Conservation (phyloP, 208 protist species). For the Trypanosoma rangeli region DNA sequence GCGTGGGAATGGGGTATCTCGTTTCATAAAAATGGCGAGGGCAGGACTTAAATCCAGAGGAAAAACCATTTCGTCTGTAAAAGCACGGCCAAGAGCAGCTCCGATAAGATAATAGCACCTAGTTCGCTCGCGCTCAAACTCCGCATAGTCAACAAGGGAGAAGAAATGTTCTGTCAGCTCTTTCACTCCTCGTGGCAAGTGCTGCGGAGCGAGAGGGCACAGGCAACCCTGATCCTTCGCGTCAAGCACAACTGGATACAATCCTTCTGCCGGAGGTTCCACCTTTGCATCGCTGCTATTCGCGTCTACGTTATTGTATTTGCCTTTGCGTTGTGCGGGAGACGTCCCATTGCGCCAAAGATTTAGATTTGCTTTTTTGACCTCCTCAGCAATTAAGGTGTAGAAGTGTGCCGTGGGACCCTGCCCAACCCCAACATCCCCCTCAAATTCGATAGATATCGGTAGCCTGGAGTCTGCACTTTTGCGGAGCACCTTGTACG, state of each 20-base stretch:
- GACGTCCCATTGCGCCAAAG: constrained; percentile 55
- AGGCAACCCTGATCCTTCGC: background rate
- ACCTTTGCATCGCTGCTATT: constrained; percentile 11
- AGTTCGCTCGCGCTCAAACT: constrained; percentile 42
- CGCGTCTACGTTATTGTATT: background rate
- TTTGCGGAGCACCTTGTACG: constrained; percentile 66
- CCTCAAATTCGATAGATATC: constrained; percentile 87
- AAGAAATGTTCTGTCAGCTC: constrained; percentile 14
- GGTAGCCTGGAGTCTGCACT: constrained; percentile 64
- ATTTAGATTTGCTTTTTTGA: constrained; percentile 33
- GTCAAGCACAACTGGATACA: constrained; percentile 32
- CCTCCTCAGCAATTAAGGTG: constrained; percentile 66
- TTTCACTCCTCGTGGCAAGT: background rate
- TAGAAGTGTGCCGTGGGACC: constrained; percentile 92
- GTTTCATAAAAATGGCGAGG: constrained; percentile 65
- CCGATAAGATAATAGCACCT: constrained; percentile 73
- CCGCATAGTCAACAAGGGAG: constrained; percentile 41
- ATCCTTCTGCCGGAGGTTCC: constrained; percentile 38
- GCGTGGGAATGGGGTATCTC: constrained; percentile 40
- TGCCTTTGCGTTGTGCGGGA: constrained; percentile 3
- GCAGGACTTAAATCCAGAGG: constrained; percentile 71
- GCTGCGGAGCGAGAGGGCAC: background rate
- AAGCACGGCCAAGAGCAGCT: constrained; percentile 74
- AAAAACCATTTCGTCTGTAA: constrained; percentile 75
- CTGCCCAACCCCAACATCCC: constrained; percentile 86